Evolutionary conservation across 1,284 basidiomycete genomes (phyloP).

Genomic region (Rhodotorula sp.): DNA sequence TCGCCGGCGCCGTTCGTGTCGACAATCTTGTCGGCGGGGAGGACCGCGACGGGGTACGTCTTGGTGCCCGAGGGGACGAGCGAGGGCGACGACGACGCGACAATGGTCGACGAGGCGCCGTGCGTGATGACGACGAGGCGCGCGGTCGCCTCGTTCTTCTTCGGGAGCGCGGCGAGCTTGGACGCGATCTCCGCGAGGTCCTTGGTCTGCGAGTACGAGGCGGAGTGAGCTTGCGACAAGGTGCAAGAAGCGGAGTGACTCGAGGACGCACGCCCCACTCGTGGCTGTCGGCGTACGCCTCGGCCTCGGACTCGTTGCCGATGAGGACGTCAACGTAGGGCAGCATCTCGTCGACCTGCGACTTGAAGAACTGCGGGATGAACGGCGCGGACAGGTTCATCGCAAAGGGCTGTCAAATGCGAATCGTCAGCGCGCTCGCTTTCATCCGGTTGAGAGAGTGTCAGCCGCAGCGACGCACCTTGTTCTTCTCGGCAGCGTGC

Average conservation of each 20-base stretch:
- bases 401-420: slow-evolving; percentile 65
- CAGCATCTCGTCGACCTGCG: slow-evolving; percentile 74
- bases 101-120: slow-evolving; percentile 76
- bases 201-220: slow-evolving; percentile 54
- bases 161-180: slow-evolving; percentile 66
- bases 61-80: slow-evolving; percentile 61
- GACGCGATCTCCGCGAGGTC: slow-evolving; percentile 70
- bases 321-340: slow-evolving; percentile 83
- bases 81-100: slow-evolving; percentile 65
- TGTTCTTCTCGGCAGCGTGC: slow-evolving; percentile 73
- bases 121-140: slow-evolving; percentile 91
- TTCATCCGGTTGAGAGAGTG: not conserved
- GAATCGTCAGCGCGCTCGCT: not conserved
- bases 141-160: slow-evolving; percentile 63
- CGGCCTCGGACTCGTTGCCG: slow-evolving; percentile 93
- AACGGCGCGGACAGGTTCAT: slow-evolving; percentile 98
- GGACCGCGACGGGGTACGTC: slow-evolving; percentile 65
- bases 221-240: not conserved
- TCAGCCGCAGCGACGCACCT: slow-evolving; percentile 57
- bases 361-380: slow-evolving; percentile 91
- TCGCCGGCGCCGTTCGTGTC: slow-evolving; percentile 99
- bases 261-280: slow-evolving; percentile 53
- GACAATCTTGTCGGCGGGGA: slow-evolving; percentile 73
- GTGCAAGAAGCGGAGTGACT: not conserved
- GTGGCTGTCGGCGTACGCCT: slow-evolving; percentile 74